These are phyloP conservation scores for Cryptococcus depauperatus DNA, from an alignment of 1,284 basidiomycete genomes.

Conservation along the genomic window DNA sequence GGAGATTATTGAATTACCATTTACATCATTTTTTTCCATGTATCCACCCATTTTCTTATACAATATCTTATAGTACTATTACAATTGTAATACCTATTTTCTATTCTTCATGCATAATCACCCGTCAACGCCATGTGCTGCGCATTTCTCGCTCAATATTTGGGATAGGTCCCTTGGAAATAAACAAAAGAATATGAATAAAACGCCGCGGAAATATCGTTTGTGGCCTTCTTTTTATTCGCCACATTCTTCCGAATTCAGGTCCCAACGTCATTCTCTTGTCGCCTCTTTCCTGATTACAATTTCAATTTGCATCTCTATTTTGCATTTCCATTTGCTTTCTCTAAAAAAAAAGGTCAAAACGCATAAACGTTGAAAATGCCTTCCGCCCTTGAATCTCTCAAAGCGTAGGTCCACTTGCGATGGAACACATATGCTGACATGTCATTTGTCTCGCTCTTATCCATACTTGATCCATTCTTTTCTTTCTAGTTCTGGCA, in stretches of 20 bases:
- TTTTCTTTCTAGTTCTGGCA: slow-evolving; percentile 55
- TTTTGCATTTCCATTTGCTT: slow-evolving; percentile 7
- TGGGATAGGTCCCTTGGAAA: too few species aligned
- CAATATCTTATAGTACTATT: too few species aligned
- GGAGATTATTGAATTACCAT: too few species aligned
- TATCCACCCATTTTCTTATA: too few species aligned
- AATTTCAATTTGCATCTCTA: not conserved
- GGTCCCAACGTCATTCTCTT: slow-evolving; percentile 1
- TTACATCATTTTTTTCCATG: too few species aligned
- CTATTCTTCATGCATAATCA: too few species aligned
- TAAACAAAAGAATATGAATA: too few species aligned
- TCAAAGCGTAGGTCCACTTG: slow-evolving; percentile 26
- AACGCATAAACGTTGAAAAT: slow-evolving; percentile 51
- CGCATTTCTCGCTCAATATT: too few species aligned
- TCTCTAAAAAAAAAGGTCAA: slow-evolving; percentile 54
- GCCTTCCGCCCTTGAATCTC: slow-evolving; percentile 74
- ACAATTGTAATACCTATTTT: too few species aligned
- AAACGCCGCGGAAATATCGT: too few species aligned
- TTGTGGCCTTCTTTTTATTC: too few species aligned
- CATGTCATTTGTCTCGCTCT: not conserved
- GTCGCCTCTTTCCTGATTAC: not conserved
- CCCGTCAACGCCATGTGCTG: too few species aligned
- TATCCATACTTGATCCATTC: slow-evolving; percentile 1
- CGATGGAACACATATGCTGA: not conserved
- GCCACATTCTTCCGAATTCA: slow-evolving; percentile 6